Percentiles rank a stretch among this genome's conserved stretches.
phyloP scores from a whole-genome alignment of 1,284 basidiomycete species.

The Malassezia obtusa region DNA sequence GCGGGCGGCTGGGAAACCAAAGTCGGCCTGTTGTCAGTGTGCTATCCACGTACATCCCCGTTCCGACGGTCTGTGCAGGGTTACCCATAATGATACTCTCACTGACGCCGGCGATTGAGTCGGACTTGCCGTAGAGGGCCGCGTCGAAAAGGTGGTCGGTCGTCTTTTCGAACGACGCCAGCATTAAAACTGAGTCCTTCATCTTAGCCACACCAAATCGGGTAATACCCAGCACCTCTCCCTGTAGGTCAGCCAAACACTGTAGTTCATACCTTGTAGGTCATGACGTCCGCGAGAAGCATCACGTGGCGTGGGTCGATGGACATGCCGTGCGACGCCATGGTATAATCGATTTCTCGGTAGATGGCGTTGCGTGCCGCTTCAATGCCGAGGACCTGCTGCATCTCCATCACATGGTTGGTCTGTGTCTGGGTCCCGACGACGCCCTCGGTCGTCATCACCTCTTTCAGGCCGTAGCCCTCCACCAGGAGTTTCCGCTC shows the following conservation, averaged over 20 bases:
- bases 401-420: conserved; percentile 95
- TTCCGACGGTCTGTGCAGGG: conserved; percentile 87
- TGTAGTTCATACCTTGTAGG: conserved; percentile 68
- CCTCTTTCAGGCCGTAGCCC: conserved; percentile 92
- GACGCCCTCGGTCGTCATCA: conserved; percentile 96
- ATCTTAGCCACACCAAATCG: conserved; percentile 99
- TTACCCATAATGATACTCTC: conserved; percentile 99
- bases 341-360: conserved; percentile 89
- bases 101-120: conserved; percentile 88
- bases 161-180: conserved; percentile 98
- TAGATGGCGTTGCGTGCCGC: conserved; percentile 89
- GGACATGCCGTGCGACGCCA: conserved; percentile 94
- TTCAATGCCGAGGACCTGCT: conserved; percentile 89
- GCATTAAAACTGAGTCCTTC: conserved; percentile 99
- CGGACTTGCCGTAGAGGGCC: conserved; percentile 87
- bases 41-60: conserved; percentile 54
- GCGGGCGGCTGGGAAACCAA: conserved; percentile 26
- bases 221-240: conserved; percentile 95
- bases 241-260: conserved; percentile 53
- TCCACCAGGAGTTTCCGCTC: conserved; percentile 50
- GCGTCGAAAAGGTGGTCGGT: conserved; percentile 99
- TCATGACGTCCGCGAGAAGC: conserved; percentile 97
- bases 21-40: conserved; percentile 17
- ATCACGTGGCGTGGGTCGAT: conserved; percentile 99
- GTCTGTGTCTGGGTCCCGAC: conserved; percentile 83